Conservation (phyloP, 1,284 basidiomycete genomes). For the Cystobasidium pallidum region DNA sequence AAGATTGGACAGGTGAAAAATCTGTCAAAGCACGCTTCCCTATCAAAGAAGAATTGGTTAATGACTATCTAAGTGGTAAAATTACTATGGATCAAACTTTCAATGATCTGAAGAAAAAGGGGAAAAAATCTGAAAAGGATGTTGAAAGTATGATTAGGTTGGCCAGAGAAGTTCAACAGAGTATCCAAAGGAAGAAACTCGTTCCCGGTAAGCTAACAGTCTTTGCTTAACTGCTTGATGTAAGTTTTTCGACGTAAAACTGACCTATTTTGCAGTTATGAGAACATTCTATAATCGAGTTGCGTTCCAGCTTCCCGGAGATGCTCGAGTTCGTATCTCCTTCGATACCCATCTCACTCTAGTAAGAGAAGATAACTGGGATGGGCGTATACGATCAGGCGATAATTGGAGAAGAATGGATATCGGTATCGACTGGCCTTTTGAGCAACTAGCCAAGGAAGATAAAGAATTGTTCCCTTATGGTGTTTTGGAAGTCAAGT, state of each 20-base stretch:
- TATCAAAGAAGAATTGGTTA: slow-evolving; percentile 92
- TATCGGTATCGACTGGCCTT: slow-evolving; percentile 68
- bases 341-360: slow-evolving; percentile 95
- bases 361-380: slow-evolving; percentile 96
- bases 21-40: slow-evolving; percentile 98
- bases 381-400: slow-evolving; percentile 73
- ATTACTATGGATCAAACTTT: slow-evolving; percentile 95
- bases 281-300: slow-evolving; percentile 99
- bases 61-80: slow-evolving; percentile 85
- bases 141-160: slow-evolving; percentile 95
- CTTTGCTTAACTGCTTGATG: too few species aligned
- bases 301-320: slow-evolving; percentile 97
- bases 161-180: slow-evolving; percentile 94
- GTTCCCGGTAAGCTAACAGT: slow-evolving; percentile 66
- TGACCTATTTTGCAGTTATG: slow-evolving; percentile 67
- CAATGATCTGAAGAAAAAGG: slow-evolving; percentile 81
- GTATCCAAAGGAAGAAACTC: slow-evolving; percentile 79
- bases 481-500: slow-evolving; percentile 92
- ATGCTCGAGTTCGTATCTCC: slow-evolving; percentile 95
- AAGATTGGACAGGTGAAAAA: slow-evolving; percentile 99
- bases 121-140: slow-evolving; percentile 88
- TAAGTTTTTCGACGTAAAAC: too few species aligned
- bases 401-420: slow-evolving; percentile 94
- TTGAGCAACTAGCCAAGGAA: slow-evolving; percentile 72
- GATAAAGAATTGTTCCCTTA: slow-evolving; percentile 94